phyloP scores from a whole-genome alignment of 305 asterid genomes.

The Ilex paraguariensis region DNA sequence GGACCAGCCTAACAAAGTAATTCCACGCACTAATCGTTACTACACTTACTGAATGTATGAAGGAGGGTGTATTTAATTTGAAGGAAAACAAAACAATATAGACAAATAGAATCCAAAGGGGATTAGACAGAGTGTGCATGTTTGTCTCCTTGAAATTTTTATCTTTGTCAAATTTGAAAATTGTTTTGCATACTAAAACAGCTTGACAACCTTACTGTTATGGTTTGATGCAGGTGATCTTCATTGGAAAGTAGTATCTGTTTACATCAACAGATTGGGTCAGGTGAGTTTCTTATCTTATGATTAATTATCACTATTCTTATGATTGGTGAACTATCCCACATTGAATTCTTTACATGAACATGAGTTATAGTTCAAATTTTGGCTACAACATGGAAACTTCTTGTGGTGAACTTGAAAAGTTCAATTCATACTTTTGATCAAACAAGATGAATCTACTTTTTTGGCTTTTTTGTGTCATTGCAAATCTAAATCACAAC shows the following conservation, averaged over 20 bases:
- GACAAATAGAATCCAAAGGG: too few relatives aligned
- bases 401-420: background rate
- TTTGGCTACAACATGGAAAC: slow-evolving; percentile 2
- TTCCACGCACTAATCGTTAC: too few relatives aligned
- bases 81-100: too few relatives aligned
- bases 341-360: too few relatives aligned
- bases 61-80: too few relatives aligned
- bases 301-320: slow-evolving; percentile 23
- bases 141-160: too few relatives aligned
- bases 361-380: background rate
- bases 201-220: background rate
- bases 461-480: slow-evolving; percentile 19
- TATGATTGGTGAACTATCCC: background rate
- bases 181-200: background rate
- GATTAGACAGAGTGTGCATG: too few relatives aligned
- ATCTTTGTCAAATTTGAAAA: background rate
- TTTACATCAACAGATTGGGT: slow-evolving; percentile 72
- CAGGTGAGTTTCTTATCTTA: slow-evolving; percentile 47
- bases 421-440: background rate
- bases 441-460: slow-evolving; percentile 19
- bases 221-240: slow-evolving; percentile 74
- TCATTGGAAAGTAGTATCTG: slow-evolving; percentile 95
- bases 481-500: slow-evolving; percentile 10
- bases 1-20: too few relatives aligned
- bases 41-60: too few relatives aligned